A percentile compares a stretch with the other conserved stretches of the same genome.
Conservation (phyloP, 1,284 basidiomycete genomes). For the Porphyrellus sp. region DNA sequence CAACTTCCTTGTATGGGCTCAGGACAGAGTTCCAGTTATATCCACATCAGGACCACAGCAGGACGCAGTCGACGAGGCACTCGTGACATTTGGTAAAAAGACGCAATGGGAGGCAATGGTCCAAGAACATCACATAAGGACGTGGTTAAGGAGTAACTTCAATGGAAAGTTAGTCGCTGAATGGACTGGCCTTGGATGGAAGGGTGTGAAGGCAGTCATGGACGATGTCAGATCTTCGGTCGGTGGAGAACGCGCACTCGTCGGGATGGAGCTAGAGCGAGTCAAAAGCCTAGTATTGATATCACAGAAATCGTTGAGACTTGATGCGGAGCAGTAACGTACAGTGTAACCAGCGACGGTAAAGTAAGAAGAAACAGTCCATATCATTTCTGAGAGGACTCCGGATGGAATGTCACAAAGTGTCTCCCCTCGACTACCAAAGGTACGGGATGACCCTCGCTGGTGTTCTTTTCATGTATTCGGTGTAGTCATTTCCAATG, state of each 20-base stretch:
- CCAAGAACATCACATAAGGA: slow-evolving; percentile 32
- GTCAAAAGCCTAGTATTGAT: slow-evolving; percentile 33
- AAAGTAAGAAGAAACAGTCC: neutral
- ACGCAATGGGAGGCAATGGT: slow-evolving; percentile 44
- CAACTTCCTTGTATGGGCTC: slow-evolving; percentile 53
- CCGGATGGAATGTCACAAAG: neutral
- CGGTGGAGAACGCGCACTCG: slow-evolving; percentile 39
- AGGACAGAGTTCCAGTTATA: slow-evolving; percentile 17
- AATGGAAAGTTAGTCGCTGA: slow-evolving; percentile 50
- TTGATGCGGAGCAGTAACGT: slow-evolving; percentile 15
- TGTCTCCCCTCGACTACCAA: slow-evolving; percentile 28
- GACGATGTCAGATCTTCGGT: slow-evolving; percentile 42
- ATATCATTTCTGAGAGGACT: neutral
- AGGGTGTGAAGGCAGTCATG: slow-evolving; percentile 49
- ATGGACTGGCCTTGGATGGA: slow-evolving; percentile 54
- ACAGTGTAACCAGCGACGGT: slow-evolving; percentile 1
- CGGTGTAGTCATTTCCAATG: slow-evolving; percentile 32
- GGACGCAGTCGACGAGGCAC: slow-evolving; percentile 42
- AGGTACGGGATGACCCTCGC: slow-evolving; percentile 35
- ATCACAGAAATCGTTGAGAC: slow-evolving; percentile 25
- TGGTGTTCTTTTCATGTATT: slow-evolving; percentile 35
- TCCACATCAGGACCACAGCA: slow-evolving; percentile 4
- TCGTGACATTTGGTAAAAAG: slow-evolving; percentile 53
- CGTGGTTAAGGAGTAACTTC: slow-evolving; percentile 45
- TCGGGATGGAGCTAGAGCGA: slow-evolving; percentile 35